These are phyloP conservation scores for Drechslera avenae DNA, from an alignment of 2,329 filamentous ascomycete species.

Conservation along the genomic window DNA sequence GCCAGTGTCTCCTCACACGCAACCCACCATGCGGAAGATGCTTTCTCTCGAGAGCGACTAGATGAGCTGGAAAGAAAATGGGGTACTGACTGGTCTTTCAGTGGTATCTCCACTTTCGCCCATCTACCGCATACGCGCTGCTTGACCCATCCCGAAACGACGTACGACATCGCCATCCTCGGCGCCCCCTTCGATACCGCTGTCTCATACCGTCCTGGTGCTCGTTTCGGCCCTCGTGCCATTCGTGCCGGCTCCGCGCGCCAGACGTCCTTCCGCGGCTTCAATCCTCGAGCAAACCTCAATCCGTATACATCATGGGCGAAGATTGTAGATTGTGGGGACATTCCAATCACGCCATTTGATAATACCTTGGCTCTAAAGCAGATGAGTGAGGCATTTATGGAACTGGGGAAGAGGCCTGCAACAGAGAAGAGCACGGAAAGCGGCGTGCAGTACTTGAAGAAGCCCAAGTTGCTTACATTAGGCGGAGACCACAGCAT, in stretches of 20 bases:
- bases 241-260: conserved; percentile 83
- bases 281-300: conserved; percentile 79
- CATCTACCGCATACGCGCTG: conserved; percentile 56
- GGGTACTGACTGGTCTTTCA: conserved; percentile 64
- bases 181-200: conserved; percentile 58
- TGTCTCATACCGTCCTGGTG: conserved; percentile 52
- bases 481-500: conserved; percentile 59
- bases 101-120: conserved; percentile 67
- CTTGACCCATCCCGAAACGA: conserved; percentile 52
- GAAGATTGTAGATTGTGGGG: conserved; percentile 83
- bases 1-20: conserved; percentile 32
- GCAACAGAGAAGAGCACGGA: conserved; percentile 43
- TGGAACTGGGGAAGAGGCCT: conserved; percentile 64
- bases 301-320: conserved; percentile 86
- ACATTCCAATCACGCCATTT: conserved; percentile 84
- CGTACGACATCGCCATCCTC: conserved; percentile 56
- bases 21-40: conserved; percentile 34
- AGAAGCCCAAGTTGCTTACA: conserved; percentile 54
- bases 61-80: conserved; percentile 48
- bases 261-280: conserved; percentile 78
- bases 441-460: conserved; percentile 50
- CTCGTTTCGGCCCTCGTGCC: conserved; percentile 82
- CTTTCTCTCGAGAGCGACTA: conserved; percentile 38
- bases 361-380: conserved; percentile 80
- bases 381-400: conserved; percentile 84